Evolutionary conservation across 805 yeast species (phyloP).

Genomic region (Starmerella floris): DNA sequence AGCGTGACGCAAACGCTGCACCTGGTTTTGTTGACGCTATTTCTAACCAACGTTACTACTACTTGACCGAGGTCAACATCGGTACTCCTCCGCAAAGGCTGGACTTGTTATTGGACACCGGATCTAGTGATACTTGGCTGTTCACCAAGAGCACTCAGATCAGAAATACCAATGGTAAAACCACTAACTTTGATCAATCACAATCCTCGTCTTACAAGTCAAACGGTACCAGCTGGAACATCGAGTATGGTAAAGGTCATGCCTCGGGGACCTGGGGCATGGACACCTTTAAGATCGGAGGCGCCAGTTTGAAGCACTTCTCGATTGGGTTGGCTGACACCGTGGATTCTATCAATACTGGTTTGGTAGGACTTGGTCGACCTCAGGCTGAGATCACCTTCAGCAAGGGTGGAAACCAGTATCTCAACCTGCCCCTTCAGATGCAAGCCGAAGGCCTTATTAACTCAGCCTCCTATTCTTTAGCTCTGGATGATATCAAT

Average conservation of each 20-base stretch:
- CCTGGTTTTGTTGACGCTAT: conserved; percentile 17
- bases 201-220: conserved; percentile 23
- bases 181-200: conserved; percentile 23
- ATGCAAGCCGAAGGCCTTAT: conserved; percentile 49
- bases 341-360: conserved; percentile 47
- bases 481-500: conserved; percentile 39
- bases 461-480: conserved; percentile 46
- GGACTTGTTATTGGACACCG: conserved; percentile 55
- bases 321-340: conserved; percentile 66
- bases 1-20: background rate
- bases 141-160: conserved; percentile 28
- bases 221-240: conserved; percentile 23
- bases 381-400: conserved; percentile 41
- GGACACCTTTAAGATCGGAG: conserved; percentile 48
- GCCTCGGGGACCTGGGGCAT: conserved; percentile 49
- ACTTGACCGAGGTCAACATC: conserved; percentile 29
- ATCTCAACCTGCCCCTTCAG: conserved; percentile 54
- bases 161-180: conserved; percentile 7
- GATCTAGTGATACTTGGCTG: conserved; percentile 64
- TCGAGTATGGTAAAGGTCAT: conserved; percentile 37
- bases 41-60: conserved; percentile 27
- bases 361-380: conserved; percentile 35
- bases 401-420: conserved; percentile 24
- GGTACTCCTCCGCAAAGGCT: conserved; percentile 51
- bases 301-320: conserved; percentile 37